Conservation (phyloP, 2,329 filamentous ascomycete species). For the Scopulariopsis brevicaulis region DNA sequence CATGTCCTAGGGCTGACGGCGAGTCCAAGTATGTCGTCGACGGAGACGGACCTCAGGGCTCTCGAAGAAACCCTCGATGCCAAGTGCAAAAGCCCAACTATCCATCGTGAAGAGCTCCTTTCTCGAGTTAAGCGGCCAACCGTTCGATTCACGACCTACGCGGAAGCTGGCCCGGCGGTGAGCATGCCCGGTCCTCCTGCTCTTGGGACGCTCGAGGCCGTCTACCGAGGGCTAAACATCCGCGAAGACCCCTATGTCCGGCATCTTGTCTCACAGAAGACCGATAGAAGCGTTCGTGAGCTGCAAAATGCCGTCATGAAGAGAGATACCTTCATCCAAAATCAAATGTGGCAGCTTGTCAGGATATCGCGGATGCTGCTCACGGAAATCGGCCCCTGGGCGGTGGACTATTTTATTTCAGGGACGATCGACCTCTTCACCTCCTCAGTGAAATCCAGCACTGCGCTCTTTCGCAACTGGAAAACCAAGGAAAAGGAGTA, state of each 20-base stretch:
- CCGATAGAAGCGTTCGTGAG: conserved; percentile 23
- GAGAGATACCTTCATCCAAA: conserved; percentile 36
- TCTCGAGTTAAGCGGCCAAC: conserved; percentile 54
- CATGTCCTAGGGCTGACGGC: conserved; percentile 70
- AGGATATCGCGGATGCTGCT: conserved; percentile 37
- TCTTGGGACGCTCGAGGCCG: neutral
- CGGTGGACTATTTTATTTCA: conserved; percentile 53
- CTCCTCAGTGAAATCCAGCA: neutral
- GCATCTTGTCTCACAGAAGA: conserved; percentile 28
- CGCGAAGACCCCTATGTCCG: conserved; percentile 48
- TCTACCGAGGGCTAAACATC: conserved; percentile 36
- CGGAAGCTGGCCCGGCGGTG: neutral
- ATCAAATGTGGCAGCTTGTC: conserved; percentile 44
- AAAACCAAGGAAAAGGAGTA: conserved; percentile 41
- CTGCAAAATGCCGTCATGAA: conserved; percentile 27
- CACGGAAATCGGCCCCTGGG: conserved; percentile 54
- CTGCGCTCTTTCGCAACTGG: neutral
- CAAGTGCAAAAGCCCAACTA: conserved; percentile 54
- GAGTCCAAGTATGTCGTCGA: conserved; percentile 58
- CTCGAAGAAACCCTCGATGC: conserved; percentile 64
- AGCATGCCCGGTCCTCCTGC: neutral
- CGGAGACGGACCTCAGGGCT: conserved; percentile 38
- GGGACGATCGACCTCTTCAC: conserved; percentile 17
- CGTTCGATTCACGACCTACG: neutral
- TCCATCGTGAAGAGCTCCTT: conserved; percentile 60